Evolutionary conservation across 2,329 filamentous ascomycete species (phyloP), one percentile per base, ranked within the genome.

Genomic region (Chrysosporium keratinophilum): DNA sequence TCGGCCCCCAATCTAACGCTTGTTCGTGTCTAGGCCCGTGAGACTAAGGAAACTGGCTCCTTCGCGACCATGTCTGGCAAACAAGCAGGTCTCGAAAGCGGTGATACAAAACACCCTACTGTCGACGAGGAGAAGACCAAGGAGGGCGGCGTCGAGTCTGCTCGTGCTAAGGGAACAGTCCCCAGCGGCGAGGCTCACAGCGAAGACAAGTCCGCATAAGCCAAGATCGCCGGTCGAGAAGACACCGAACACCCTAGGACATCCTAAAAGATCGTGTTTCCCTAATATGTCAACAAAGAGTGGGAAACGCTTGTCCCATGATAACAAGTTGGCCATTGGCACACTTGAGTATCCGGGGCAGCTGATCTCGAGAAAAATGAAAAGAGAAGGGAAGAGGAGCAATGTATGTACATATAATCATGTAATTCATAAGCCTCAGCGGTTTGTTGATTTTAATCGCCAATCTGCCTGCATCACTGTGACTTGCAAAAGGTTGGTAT

Each of bases 141-240:
- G 35, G 14, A 82, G 66, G 79, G 78, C 31, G 66, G 70, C 49
- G 74, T 74, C 31, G 78, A 82, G 46, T 74, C 76, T 10, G 75
- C 78, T 19, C 81, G 82, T 64, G 58, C 71, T 23, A 74, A 76
- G 64, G 76, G 76, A 33, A 74, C 75, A 10, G 67, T 78, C 48
- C 35, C 34, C n/a, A 40, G 7, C 19, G 34, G 11, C 33, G 23
- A 20, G n/a, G 31, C 39, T 7, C 3, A 48, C 1, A 17, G 7
- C 34, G 33, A 48, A 40, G 19, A 31, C 33, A 47, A 47, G 33
- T 37, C 45, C 11, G 45, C 17, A 12, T 40, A 41, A 49, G 33
- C 33, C 7, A 48, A 23, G 9, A 46, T 35, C 28, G n/a, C 15
- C 17, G 5, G 31, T n/a, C 17, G 44, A 31, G 7, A 28, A 7